Evolutionary conservation across 495 filamentous ascomycete species (phyloP), one percentile per base, ranked within the genome.

Genomic region (Xylaria telfairii): DNA sequence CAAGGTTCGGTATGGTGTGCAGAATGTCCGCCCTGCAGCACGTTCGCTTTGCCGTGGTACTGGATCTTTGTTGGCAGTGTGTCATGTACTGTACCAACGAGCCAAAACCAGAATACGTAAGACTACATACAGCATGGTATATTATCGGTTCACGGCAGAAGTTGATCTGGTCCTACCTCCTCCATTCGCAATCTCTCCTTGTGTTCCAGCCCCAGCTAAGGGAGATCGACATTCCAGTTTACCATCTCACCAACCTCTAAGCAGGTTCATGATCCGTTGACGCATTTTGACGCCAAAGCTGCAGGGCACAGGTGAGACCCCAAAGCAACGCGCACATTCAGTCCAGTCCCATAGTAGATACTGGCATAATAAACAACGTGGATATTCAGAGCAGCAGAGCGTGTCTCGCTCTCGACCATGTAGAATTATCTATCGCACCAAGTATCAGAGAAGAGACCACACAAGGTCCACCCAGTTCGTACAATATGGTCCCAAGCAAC

Each of bases 401-500:
- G 3, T n/a, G 17, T 28, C 41, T 26, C 56, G 46, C 57, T 63
- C 67, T 69, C 44, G 28, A 63, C 4, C n/a, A 21, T 59, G 39
- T 44, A 59, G 17, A 70, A 68, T 34, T 37, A 68, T 70, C 28
- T 70, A 59, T 46, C 37, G 39, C 26, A 30, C 19, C 61, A 42
- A 59, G 67, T 69, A 70, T 68, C 59, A 62, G 37, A 28, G 66
- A 70, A 72, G 57, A 68, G 69, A 68, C 73, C 71, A 64, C 56
- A 54, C 51, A 42, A 68, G 69, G 74, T 19, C 73, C 42, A 30
- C 67, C 57, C 65, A 71, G 62, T 74, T 75, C 73, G 51, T 60
- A 69, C 71, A 72, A 65, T 71, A 71, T 71, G 68, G 37, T 49
- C 68, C 68, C 60, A 70, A 70, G 41, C 53, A 70, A 65, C 68